Evolutionary conservation across 2,329 filamentous ascomycete genomes (phyloP).

Genomic region (Cladosporium cucumerinum): DNA sequence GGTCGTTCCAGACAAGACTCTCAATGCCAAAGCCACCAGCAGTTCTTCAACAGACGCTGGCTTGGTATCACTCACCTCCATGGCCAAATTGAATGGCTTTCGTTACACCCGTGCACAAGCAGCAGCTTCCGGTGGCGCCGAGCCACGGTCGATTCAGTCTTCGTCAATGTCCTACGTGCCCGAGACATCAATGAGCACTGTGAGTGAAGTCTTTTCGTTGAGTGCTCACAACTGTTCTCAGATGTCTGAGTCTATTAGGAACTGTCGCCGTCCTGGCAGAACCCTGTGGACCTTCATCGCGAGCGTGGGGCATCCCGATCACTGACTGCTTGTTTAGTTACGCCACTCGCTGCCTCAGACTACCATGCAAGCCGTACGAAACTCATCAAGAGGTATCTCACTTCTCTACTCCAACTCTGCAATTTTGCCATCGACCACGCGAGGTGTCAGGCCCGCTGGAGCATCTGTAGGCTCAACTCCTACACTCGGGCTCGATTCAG

Average conservation of each 20-base stretch:
- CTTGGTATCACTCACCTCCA: not conserved
- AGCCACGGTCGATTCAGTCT: not conserved
- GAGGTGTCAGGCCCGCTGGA: not conserved
- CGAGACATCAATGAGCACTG: constrained; percentile 7
- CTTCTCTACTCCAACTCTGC: constrained; percentile 8
- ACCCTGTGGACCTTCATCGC: not conserved
- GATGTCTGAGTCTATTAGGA: too few species aligned
- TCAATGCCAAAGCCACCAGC: not conserved
- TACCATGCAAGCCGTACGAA: constrained; percentile 9
- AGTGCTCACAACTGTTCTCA: too few species aligned
- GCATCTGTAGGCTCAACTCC: not conserved
- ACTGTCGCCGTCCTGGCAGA: not conserved
- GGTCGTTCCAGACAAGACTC: not conserved
- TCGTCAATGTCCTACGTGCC: not conserved
- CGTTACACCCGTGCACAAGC: not conserved
- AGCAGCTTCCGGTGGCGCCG: not conserved
- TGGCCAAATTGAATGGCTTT: constrained; percentile 3
- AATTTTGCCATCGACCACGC: not conserved
- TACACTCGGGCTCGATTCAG: not conserved
- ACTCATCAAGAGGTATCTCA: not conserved
- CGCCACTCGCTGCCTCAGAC: not conserved
- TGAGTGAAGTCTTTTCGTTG: not conserved
- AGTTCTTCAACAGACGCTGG: constrained; percentile 13
- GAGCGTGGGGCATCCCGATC: not conserved
- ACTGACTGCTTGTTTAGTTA: not conserved